Percentiles rank a stretch among this genome's conserved stretches.
Evolutionary conservation across 257 asterid species (phyloP).

Genomic region (Solanum pennellii): DNA sequence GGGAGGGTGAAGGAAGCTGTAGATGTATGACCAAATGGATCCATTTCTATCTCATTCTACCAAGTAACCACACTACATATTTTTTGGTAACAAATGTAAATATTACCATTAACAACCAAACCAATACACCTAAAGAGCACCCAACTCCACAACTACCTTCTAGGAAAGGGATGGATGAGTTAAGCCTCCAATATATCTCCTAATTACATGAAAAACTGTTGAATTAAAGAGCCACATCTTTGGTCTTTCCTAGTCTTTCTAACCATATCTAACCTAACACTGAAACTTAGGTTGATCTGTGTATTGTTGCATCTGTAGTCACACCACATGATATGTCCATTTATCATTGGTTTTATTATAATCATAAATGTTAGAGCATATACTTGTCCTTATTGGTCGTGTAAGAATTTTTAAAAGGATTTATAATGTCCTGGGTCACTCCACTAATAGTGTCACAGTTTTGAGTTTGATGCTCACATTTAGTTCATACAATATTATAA

Average conservation of each 20-base stretch:
- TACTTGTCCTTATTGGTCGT: neutral
- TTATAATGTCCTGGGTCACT: neutral
- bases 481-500: neutral
- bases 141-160: neutral
- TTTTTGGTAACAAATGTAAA: neutral
- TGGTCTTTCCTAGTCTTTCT: neutral
- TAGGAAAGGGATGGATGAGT: neutral
- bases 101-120: neutral
- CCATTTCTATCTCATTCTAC: neutral
- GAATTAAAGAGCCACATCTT: neutral
- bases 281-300: neutral
- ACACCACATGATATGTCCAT: neutral
- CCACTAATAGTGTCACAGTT: neutral
- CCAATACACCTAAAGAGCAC: neutral
- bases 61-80: neutral
- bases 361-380: neutral
- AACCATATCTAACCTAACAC: neutral
- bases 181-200: neutral
- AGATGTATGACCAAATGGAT: neutral
- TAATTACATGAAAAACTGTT: neutral
- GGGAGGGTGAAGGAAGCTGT: neutral
- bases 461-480: neutral
- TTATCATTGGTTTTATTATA: neutral
- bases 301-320: neutral
- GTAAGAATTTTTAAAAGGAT: neutral